Conservation (phyloP, 1,284 basidiomycete species). For the Gymnopus androsaceus region DNA sequence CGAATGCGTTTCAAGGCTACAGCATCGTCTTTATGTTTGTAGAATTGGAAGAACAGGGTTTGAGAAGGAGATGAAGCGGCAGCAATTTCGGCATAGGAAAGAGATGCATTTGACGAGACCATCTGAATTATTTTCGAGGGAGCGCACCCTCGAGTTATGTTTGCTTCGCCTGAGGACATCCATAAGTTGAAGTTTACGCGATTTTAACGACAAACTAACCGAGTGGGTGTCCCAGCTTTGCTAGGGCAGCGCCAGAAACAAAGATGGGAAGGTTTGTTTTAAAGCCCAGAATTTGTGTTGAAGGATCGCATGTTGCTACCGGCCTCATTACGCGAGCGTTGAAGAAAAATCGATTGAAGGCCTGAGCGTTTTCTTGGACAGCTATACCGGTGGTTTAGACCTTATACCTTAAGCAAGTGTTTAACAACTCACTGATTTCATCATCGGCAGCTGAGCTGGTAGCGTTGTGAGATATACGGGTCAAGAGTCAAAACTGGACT, state of each 20-base stretch:
- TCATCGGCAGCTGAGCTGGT: conserved; percentile 83
- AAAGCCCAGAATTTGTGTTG: conserved; percentile 77
- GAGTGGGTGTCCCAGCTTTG: conserved; percentile 86
- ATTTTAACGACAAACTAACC: conserved; percentile 34
- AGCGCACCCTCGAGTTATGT: conserved; percentile 79
- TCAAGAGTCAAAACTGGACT: no score
- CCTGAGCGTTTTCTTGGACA: conserved; percentile 64
- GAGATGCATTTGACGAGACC: conserved; percentile 86
- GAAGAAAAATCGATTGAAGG: conserved; percentile 83
- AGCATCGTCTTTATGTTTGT: conserved; percentile 77
- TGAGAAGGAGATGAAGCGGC: conserved; percentile 60
- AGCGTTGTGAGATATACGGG: no score
- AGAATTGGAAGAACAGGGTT: conserved; percentile 83
- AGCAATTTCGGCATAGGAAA: conserved; percentile 75
- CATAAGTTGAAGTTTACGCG: neutral
- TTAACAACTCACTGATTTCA: conserved; percentile 62
- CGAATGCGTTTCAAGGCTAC: conserved; percentile 73
- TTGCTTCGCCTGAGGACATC: conserved; percentile 67
- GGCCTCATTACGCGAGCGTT: conserved; percentile 77
- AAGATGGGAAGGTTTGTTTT: conserved; percentile 80
- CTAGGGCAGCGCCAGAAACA: conserved; percentile 84
- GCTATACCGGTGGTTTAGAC: conserved; percentile 42
- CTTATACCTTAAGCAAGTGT: conserved; percentile 12
- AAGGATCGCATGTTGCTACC: conserved; percentile 70
- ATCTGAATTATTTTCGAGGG: conserved; percentile 80